A percentile compares a stretch with the other conserved stretches of the same genome.
Evolutionary conservation across 2,329 filamentous ascomycete species (phyloP).

Genomic region (Truncatella angustata): DNA sequence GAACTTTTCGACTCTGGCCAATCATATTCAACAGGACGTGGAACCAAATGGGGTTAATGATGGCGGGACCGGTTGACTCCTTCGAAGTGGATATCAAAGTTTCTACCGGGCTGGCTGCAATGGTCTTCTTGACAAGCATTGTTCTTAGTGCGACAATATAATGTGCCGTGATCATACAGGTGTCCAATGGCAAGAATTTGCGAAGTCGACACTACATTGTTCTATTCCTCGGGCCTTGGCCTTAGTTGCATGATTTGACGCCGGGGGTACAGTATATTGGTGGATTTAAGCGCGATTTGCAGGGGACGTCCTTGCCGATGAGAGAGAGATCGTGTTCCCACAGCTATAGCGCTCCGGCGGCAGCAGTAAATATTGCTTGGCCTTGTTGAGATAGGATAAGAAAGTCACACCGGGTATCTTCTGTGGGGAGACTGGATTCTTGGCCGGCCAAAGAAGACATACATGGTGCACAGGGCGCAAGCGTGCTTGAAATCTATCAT

Average conservation of each 20-base stretch:
- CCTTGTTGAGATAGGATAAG: neutral
- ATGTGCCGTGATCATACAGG: neutral
- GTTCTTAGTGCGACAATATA: neutral
- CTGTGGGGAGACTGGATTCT: neutral
- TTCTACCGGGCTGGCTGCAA: neutral
- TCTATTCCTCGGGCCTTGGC: neutral
- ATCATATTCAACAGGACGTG: neutral
- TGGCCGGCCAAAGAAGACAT: too few relatives aligned
- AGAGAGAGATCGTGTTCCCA: neutral
- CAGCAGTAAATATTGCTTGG: neutral
- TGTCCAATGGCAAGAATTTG: conserved; percentile 2
- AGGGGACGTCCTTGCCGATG: neutral
- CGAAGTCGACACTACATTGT: neutral
- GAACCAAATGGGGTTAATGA: neutral
- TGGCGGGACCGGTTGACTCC: too few relatives aligned
- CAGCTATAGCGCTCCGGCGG: neutral
- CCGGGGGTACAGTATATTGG: neutral
- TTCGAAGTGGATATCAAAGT: neutral
- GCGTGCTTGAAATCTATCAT: too few relatives aligned
- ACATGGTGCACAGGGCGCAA: too few relatives aligned
- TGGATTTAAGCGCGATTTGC: neutral
- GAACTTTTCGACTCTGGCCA: neutral
- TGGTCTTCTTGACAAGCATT: conserved; percentile 3
- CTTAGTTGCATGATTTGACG: neutral
- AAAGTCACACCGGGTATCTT: neutral